phyloP scores from a whole-genome alignment of 2,329 filamentous ascomycete genomes.

The Neofusicoccum sp. region DNA sequence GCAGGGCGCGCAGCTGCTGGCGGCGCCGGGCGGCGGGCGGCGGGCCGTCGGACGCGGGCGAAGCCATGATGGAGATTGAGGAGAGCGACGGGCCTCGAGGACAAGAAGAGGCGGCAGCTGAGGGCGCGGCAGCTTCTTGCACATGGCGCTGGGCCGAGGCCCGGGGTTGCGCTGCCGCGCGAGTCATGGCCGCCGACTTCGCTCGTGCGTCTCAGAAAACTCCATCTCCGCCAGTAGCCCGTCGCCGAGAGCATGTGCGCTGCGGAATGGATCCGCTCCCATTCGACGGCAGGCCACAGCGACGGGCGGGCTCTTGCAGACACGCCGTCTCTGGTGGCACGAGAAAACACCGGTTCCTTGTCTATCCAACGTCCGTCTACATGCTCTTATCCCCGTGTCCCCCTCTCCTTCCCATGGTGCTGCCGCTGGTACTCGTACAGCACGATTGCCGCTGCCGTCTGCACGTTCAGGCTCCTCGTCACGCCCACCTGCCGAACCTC shows the following conservation, averaged over 20 bases:
- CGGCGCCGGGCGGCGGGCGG: slow-evolving; percentile 1
- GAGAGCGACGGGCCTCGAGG: too few species aligned
- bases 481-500: slow-evolving; percentile 53
- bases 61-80: too few species aligned
- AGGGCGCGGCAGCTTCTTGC: not conserved
- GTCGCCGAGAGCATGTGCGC: too few species aligned
- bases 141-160: slow-evolving; percentile 7
- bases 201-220: too few species aligned
- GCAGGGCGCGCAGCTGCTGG: slow-evolving; percentile 18
- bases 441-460: slow-evolving; percentile 53
- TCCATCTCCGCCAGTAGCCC: too few species aligned
- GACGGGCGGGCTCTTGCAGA: not conserved
- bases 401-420: slow-evolving; percentile 8
- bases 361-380: not conserved
- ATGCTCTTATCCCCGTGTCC: too few species aligned
- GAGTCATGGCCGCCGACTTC: slow-evolving; percentile 1
- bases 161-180: not conserved
- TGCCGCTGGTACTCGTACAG: slow-evolving; percentile 53
- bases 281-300: not conserved
- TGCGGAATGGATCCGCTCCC: not conserved
- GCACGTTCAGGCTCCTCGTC: slow-evolving; percentile 56
- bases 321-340: not conserved
- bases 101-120: not conserved
- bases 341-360: too few species aligned
- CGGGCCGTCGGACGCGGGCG: not conserved